Evolutionary conservation across 805 yeast genomes (phyloP), one percentile per base, ranked within the genome.

Genomic region (Millerozyma miso): DNA sequence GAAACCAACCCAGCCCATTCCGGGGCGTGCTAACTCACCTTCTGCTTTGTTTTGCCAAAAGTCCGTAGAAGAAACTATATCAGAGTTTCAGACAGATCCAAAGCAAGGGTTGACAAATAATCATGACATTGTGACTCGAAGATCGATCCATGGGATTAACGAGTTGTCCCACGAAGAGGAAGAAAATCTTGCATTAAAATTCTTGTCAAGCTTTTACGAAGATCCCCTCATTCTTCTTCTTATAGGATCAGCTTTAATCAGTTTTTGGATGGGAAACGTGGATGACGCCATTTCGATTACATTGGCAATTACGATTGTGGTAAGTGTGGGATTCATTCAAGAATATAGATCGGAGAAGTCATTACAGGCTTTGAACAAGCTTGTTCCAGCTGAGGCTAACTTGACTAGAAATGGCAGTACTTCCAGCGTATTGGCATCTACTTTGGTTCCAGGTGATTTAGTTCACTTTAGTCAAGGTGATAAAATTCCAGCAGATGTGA

Each of bases 341-440:
- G 99, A 93, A 63, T 90, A 90, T 58, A 77, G 97, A 56, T 87
- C 96, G 1, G 99, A 93, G 58, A 85, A 93, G 70, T 87, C 97
- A 4, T 70, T 93, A 45, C 95, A 90, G 61, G 98, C 98, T 0
- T 75, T 93, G 46, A 90, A 86, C 61, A 85, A 86, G 58, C 75
- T 93, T 53, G 97, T 93, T 5, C 99, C 99, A 2, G 97, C 95
- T n/a, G 88, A 85, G 59, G 95, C 97, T 31, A 93, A 91, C 60
- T 75, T 93, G 39, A 84, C 95, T 8, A 77, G 99, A 63, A 82
- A 79, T 54, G 90, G 89, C 10, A 75, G 79, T 46, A 79, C 87
- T 7, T 83, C 85, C 40, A 80, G 85, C n/a, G 88, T 87, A 4
- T 68, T 91, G 48, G 99, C 99, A 0, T 77, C 90, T 0, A 77